Conservation (phyloP, 2,329 filamentous ascomycete species). For the Fonsecaea multimorphosa region DNA sequence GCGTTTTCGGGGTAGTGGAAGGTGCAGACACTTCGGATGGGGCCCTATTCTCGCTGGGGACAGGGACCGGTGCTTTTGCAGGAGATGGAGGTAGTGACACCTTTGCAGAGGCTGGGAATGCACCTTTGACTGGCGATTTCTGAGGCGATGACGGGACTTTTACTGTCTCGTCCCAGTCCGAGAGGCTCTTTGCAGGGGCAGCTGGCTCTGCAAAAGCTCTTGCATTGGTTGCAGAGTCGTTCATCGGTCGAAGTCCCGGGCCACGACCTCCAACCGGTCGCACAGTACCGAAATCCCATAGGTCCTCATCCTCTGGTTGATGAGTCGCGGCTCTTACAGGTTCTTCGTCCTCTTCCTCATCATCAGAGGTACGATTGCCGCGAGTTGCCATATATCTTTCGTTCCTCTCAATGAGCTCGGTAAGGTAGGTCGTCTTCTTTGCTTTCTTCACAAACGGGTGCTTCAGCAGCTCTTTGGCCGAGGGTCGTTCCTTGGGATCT, state of each 20-base stretch:
- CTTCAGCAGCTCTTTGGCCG: constrained; percentile 82
- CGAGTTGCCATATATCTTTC: constrained; percentile 84
- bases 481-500: constrained; percentile 86
- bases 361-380: constrained; percentile 73
- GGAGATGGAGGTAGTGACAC: constrained; percentile 57
- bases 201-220: constrained; percentile 61
- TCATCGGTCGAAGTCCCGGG: constrained; percentile 72
- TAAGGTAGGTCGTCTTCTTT: constrained; percentile 95
- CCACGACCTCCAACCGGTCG: constrained; percentile 74
- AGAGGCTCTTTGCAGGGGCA: constrained; percentile 49
- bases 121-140: constrained; percentile 61
- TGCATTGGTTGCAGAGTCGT: constrained; percentile 79
- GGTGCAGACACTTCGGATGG: constrained; percentile 31
- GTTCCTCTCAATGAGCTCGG: constrained; percentile 90
- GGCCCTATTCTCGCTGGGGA: not conserved
- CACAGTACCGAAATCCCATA: constrained; percentile 99
- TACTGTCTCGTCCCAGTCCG: constrained; percentile 44
- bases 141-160: constrained; percentile 64
- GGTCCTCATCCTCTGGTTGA: constrained; percentile 73
- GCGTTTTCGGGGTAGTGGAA: constrained; percentile 53
- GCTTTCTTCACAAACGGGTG: constrained; percentile 90
- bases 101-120: constrained; percentile 61
- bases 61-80: constrained; percentile 38
- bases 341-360: constrained; percentile 61
- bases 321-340: constrained; percentile 48